Percentiles rank a stretch among this genome's conserved stretches.
Conservation (phyloP, 2,329 filamentous ascomycete genomes). For the Colletotrichum costaricense region DNA sequence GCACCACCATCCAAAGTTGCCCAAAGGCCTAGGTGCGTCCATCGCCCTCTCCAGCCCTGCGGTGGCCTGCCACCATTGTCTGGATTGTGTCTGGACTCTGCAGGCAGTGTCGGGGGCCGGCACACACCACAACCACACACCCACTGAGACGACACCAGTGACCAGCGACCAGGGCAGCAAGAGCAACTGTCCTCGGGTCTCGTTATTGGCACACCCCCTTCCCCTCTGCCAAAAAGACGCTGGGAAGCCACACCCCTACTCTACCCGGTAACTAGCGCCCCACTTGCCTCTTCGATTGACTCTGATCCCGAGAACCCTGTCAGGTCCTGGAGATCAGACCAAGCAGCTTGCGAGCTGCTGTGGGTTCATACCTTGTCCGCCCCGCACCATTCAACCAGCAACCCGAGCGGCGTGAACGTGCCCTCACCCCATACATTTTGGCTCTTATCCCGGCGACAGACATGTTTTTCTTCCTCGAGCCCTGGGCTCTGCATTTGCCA, state of each 20-base stretch:
- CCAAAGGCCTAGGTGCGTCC: constrained; percentile 20
- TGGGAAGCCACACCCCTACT: background rate
- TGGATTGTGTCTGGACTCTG: background rate
- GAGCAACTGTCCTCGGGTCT: background rate
- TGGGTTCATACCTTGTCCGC: constrained; percentile 36
- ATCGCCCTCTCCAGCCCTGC: background rate
- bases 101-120: background rate
- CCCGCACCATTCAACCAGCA: background rate
- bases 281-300: constrained; percentile 31
- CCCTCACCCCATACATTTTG: background rate
- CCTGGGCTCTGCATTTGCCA: background rate
- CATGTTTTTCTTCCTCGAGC: constrained; percentile 5
- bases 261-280: background rate
- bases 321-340: constrained; percentile 46
- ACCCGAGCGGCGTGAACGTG: background rate
- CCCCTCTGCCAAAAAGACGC: background rate
- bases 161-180: background rate
- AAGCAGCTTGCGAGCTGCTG: constrained; percentile 46
- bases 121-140: background rate
- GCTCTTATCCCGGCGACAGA: background rate
- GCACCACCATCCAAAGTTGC: constrained; percentile 37
- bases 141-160: background rate
- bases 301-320: constrained; percentile 38
- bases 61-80: background rate
- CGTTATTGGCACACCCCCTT: background rate